Conservation (phyloP, 352 stramenopile genomes). For the Phytophthora melonis region DNA sequence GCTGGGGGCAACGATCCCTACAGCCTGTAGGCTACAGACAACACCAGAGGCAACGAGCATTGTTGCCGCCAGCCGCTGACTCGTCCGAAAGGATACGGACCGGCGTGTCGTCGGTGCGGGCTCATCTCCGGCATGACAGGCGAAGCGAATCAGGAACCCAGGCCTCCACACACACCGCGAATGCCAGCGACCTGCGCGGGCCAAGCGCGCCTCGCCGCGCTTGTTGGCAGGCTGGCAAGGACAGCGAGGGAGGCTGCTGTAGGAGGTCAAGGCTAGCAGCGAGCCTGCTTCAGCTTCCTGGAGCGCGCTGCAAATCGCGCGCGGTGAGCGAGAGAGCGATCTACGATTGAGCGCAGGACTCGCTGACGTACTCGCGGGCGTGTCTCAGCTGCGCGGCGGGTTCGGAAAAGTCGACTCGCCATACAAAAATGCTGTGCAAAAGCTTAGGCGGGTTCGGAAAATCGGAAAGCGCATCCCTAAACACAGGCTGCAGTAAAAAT, state of each 20-base stretch:
- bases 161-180: too few species aligned
- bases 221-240: not conserved
- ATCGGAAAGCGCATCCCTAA: slow-evolving; percentile 13
- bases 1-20: not conserved
- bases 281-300: slow-evolving; percentile 4
- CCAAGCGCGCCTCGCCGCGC: not conserved
- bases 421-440: not conserved
- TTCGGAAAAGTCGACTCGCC: slow-evolving; percentile 3
- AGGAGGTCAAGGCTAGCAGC: not conserved
- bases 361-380: slow-evolving; percentile 8
- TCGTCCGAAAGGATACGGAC: slow-evolving; percentile 17
- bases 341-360: slow-evolving; percentile 11
- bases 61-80: not conserved
- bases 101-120: slow-evolving; percentile 11
- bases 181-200: not conserved
- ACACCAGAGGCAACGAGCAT: not conserved
- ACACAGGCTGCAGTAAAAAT: slow-evolving; percentile 20
- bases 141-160: slow-evolving; percentile 2
- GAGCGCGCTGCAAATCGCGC: slow-evolving; percentile 8
- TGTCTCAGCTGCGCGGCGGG: slow-evolving; percentile 19
- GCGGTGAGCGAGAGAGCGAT: not conserved
- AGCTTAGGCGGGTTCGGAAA: slow-evolving; percentile 18
- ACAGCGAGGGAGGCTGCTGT: not conserved
- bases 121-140: slow-evolving; percentile 8
- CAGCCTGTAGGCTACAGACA: not conserved